Conservation (phyloP, 352 stramenopile species). For the Globisporangium abappressorium region DNA sequence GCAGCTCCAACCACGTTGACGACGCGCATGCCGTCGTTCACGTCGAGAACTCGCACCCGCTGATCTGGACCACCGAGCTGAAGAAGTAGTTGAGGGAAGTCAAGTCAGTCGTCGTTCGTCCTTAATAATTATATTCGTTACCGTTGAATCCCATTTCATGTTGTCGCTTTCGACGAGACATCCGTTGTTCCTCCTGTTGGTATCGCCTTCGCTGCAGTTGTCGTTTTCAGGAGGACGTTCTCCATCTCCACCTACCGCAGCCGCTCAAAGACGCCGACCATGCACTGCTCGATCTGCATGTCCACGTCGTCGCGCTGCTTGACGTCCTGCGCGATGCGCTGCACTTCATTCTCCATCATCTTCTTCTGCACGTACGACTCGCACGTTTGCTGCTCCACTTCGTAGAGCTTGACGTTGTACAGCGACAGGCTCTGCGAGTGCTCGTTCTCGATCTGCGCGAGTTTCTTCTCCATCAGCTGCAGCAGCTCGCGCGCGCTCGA, state of each 20-base stretch:
- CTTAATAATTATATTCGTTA: constrained; percentile 5
- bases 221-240: constrained; percentile 37
- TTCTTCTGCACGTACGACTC: constrained; percentile 48
- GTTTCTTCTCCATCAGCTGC: constrained; percentile 39
- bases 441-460: constrained; percentile 39
- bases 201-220: neutral
- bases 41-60: constrained; percentile 66
- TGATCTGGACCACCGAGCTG: constrained; percentile 91
- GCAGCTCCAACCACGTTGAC: constrained; percentile 80
- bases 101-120: neutral
- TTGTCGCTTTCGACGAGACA: neutral
- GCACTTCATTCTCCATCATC: constrained; percentile 44
- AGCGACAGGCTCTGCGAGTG: constrained; percentile 33
- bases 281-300: constrained; percentile 51
- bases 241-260: constrained; percentile 47
- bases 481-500: constrained; percentile 33
- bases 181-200: neutral
- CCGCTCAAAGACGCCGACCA: constrained; percentile 52
- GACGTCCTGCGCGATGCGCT: constrained; percentile 35
- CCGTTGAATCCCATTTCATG: neutral
- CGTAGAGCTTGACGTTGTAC: constrained; percentile 52
- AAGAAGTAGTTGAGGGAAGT: constrained; percentile 28
- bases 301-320: constrained; percentile 48
- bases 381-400: constrained; percentile 49
- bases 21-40: constrained; percentile 41